A percentile compares a stretch with the other conserved stretches of the same genome.
Evolutionary conservation across 164 flowering plant species (phyloP).

Genomic region (Echeveria elegans): DNA sequence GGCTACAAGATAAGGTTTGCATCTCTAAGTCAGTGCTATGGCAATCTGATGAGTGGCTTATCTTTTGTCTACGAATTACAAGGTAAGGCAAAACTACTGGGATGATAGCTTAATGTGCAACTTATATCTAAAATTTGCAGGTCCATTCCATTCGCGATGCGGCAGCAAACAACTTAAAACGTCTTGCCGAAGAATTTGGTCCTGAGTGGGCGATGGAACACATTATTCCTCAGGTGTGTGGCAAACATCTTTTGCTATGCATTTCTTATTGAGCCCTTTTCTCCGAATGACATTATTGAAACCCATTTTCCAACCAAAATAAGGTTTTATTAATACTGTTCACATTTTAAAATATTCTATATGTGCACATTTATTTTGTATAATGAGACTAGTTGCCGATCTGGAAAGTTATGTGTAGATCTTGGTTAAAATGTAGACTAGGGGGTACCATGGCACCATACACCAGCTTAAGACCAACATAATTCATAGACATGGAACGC

Average conservation of each 20-base stretch:
- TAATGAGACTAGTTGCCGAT: neutral
- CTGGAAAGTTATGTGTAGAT: no score
- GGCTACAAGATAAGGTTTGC: constrained; percentile 71
- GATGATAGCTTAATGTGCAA: neutral
- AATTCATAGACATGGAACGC: no score
- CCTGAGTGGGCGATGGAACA: constrained; percentile 86
- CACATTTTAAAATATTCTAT: no score
- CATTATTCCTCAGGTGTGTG: constrained; percentile 60
- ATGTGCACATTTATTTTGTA: neutral
- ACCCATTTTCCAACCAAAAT: neutral
- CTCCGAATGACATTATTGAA: no score
- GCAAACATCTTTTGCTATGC: neutral
- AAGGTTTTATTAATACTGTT: no score
- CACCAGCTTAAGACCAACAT: no score
- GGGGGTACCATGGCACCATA: no score
- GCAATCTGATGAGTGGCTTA: neutral
- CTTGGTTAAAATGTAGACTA: no score
- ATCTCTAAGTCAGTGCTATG: neutral
- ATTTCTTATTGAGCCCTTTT: neutral
- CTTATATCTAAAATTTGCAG: constrained; percentile 18
- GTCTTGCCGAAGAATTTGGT: constrained; percentile 80
- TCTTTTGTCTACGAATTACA: neutral
- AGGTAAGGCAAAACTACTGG: neutral
- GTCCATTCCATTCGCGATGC: constrained; percentile 71
- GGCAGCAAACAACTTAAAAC: constrained; percentile 68